A percentile compares a stretch with the other conserved stretches of the same genome.
Evolutionary conservation across 192 early-diverging fungal genomes (phyloP).

Genomic region (Dimargaris xerosporica): DNA sequence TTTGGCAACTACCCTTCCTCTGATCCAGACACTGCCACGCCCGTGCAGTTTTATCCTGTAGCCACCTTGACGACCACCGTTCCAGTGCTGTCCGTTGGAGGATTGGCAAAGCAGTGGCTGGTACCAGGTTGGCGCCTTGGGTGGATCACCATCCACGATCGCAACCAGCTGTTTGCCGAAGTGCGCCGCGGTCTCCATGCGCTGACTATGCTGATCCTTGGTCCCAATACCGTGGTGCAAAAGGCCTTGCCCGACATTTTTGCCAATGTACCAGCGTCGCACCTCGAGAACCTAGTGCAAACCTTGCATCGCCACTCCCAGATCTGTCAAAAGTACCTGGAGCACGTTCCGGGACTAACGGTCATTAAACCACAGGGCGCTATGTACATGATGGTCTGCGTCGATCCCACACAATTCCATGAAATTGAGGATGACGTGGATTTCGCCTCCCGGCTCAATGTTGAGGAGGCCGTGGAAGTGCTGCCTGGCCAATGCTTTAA

Average conservation of each 20-base stretch:
- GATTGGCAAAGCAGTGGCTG: conserved; percentile 77
- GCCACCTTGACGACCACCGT: conserved; percentile 61
- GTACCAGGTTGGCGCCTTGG: conserved; percentile 87
- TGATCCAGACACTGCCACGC: conserved; percentile 14
- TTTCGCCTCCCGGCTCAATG: conserved; percentile 63
- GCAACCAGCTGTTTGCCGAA: conserved; percentile 22
- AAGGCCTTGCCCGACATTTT: conserved; percentile 67
- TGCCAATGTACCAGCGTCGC: conserved; percentile 43
- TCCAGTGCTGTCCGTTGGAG: conserved; percentile 70
- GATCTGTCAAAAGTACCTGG: conserved; percentile 40
- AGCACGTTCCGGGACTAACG: conserved; percentile 49
- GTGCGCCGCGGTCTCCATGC: conserved; percentile 57
- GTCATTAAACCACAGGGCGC: conserved; percentile 77
- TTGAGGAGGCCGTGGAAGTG: conserved; percentile 71
- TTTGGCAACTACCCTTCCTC: conserved; percentile 25
- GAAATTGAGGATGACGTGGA: conserved; percentile 62
- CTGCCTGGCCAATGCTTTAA: conserved; percentile 76
- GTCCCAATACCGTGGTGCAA: conserved; percentile 66
- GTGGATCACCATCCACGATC: conserved; percentile 78
- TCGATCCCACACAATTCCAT: conserved; percentile 48
- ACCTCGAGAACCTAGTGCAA: conserved; percentile 47
- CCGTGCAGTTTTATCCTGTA: conserved; percentile 40
- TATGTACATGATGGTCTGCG: conserved; percentile 84
- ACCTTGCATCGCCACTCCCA: conserved; percentile 58
- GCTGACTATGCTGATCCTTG: conserved; percentile 62